Evolutionary conservation across 2,329 filamentous ascomycete genomes (phyloP), one percentile per base, ranked within the genome.

Genomic region (Penicillium sp.): DNA sequence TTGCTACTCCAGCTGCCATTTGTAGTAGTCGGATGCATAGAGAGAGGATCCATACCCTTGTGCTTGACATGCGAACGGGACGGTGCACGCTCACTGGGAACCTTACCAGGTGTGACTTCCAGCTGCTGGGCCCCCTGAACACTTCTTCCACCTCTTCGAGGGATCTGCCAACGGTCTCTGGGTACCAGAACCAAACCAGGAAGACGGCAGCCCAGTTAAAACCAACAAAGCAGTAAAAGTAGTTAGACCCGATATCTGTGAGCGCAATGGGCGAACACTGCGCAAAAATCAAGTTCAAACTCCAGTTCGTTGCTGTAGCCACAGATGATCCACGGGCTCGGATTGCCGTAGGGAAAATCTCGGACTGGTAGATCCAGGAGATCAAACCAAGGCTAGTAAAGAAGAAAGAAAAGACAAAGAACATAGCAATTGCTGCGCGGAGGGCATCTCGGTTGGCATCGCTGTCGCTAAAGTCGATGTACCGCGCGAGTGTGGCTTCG

Each of bases 161-260:
- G 14, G 64, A 62, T 31, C 54, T 43, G 2, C 56, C 60, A n/a
- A 48, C 56, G 6, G 65, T 67, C 43, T 67, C 65, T 0, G 65
- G 63, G 29, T 63, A 67, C 29, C 57, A 66, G n/a, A 63, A 57
- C 59, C 65, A 69, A 36, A 64, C 55, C 11, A 66, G 11, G 3
- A 62, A 14, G 18, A 68, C 65, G 3, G 68, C 73, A 13, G 67
- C 65, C 57, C 75, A 65, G 49, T 76, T 77, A 57, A 77, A 75
- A 6, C 69, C 74, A 34, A 70, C 69, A 56, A 76, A 76, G 10
- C 71, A 63, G 54, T 75, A 76, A 36, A 75, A 78, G 56, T 77
- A 79, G 16, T 65, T 60, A 51, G 76, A 78, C 0, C 69, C 71
- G 14, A 77, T 61, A 1, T 52, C 58, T 0, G 62, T 64, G 3